Evolutionary conservation across 768 basidiomycete genomes (phyloP).

Genomic region (Mrakia frigida): DNA sequence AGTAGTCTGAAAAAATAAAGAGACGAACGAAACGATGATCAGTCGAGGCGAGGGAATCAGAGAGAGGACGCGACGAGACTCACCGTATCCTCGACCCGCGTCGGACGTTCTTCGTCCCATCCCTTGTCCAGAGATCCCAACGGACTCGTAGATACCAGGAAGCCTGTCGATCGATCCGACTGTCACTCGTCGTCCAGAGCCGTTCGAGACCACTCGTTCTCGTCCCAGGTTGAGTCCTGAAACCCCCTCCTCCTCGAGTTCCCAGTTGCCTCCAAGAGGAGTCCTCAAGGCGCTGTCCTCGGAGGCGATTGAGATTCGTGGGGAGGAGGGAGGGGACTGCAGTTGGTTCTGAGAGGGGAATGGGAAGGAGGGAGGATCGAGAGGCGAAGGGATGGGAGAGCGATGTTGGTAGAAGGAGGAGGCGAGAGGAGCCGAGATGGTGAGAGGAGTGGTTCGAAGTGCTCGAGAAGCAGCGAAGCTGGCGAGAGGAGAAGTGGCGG

Average conservation of each 20-base stretch:
- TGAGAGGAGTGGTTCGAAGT: background rate
- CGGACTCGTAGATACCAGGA: background rate
- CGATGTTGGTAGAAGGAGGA: background rate
- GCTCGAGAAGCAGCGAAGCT: slow-evolving; percentile 7
- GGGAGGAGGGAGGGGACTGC: background rate
- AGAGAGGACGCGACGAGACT: background rate
- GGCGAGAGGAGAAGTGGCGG: background rate
- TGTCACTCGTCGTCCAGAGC: background rate
- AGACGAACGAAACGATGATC: background rate
- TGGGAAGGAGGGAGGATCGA: slow-evolving; percentile 10
- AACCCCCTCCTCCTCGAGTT: background rate
- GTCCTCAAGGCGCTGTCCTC: slow-evolving; percentile 4
- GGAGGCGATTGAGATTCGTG: background rate
- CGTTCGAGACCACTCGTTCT: background rate
- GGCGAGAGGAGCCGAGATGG: background rate
- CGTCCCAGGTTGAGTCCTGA: background rate
- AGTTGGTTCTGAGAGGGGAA: slow-evolving; percentile 1
- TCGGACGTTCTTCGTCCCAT: background rate
- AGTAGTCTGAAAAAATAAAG: background rate
- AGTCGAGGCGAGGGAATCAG: background rate
- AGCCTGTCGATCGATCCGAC: background rate
- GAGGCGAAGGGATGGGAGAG: slow-evolving; percentile 8
- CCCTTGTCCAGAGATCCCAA: background rate
- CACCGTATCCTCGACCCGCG: background rate
- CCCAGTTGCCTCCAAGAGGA: background rate